Evolutionary conservation across 495 filamentous ascomycete species (phyloP).

Genomic region (Penicillium malachiteum): DNA sequence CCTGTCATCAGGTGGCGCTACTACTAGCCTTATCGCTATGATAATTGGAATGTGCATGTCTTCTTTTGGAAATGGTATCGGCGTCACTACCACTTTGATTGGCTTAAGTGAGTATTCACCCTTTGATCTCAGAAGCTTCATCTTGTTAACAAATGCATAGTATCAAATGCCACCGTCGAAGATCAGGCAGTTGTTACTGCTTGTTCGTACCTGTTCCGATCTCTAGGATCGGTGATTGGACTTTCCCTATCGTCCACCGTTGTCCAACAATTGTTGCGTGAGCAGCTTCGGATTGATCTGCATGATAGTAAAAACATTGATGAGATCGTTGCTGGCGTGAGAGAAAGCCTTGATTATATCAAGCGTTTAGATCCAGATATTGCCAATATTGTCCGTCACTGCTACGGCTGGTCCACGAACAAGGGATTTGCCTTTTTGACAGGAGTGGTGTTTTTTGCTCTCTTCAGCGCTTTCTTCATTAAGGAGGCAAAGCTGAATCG

Average conservation of each 20-base stretch:
- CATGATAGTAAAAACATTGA: slow-evolving; percentile 59
- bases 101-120: slow-evolving; percentile 48
- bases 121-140: not conserved
- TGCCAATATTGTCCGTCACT: slow-evolving; percentile 59
- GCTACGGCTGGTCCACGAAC: slow-evolving; percentile 60
- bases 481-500: slow-evolving; percentile 40
- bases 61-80: slow-evolving; percentile 63
- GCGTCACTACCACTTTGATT: slow-evolving; percentile 70
- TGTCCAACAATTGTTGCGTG: slow-evolving; percentile 68
- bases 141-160: slow-evolving; percentile 30
- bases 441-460: slow-evolving; percentile 43
- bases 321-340: slow-evolving; percentile 68
- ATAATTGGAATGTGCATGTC: slow-evolving; percentile 55
- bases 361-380: slow-evolving; percentile 60
- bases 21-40: slow-evolving; percentile 46
- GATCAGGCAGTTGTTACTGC: slow-evolving; percentile 82
- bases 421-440: slow-evolving; percentile 48
- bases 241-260: slow-evolving; percentile 69
- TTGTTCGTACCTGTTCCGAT: slow-evolving; percentile 83
- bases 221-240: slow-evolving; percentile 73
- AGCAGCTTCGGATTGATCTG: slow-evolving; percentile 52
- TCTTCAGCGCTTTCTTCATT: slow-evolving; percentile 47
- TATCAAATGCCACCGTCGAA: slow-evolving; percentile 65
- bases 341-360: slow-evolving; percentile 73
- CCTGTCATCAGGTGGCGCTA: slow-evolving; percentile 56